These are phyloP conservation scores for Amanita molliuscula DNA, from an alignment of 768 basidiomycete genomes.

Conservation along the genomic window DNA sequence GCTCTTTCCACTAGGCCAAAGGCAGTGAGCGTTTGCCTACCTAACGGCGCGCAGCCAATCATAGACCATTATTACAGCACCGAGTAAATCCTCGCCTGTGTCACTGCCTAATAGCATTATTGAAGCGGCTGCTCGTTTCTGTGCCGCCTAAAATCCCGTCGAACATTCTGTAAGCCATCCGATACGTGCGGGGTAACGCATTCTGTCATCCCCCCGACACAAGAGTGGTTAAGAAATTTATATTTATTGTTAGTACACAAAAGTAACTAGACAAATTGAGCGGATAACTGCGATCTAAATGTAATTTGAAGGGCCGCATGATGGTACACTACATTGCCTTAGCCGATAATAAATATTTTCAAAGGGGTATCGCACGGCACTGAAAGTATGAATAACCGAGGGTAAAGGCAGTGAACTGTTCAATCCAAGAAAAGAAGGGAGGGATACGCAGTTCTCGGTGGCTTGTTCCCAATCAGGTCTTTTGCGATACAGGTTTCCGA, in stretches of 20 bases:
- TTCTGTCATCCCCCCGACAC: background rate
- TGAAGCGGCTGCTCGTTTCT: background rate
- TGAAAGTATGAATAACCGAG: background rate
- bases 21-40: background rate
- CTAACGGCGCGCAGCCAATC: background rate
- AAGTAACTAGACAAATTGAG: background rate
- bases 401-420: background rate
- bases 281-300: background rate
- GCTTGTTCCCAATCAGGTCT: background rate
- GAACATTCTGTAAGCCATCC: background rate
- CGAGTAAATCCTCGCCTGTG: background rate
- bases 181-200: background rate
- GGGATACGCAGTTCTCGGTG: background rate
- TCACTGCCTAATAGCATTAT: background rate
- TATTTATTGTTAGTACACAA: slow-evolving; percentile 2
- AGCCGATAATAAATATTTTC: slow-evolving; percentile 4
- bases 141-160: background rate
- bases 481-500: slow-evolving; percentile 5
- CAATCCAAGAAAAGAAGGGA: slow-evolving; percentile 3
- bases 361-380: slow-evolving; percentile 2
- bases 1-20: background rate
- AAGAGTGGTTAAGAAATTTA: background rate
- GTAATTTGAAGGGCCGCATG: slow-evolving; percentile 2
- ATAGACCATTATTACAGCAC: background rate
- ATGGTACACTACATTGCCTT: slow-evolving; percentile 7